Evolutionary conservation across 306 rosid species (phyloP), one percentile per base, ranked within the genome.

Genomic region (Vicia faba): DNA sequence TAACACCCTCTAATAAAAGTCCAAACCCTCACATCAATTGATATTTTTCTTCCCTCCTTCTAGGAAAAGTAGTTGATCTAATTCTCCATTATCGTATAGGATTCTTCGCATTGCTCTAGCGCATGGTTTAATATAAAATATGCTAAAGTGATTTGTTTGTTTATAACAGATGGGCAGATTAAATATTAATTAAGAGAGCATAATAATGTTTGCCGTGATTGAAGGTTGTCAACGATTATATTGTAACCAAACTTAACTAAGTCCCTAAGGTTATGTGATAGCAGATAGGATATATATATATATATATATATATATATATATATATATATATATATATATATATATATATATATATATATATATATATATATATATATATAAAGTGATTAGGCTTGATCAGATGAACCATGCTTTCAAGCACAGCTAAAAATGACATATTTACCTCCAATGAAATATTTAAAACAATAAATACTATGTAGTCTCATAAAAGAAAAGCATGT

Each of bases 1-100:
- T 44, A 66, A 69, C 28, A 14, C 50, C 63, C 16, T 40, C 35
- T 61, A 33, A 66, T 70, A 71, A 63, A 50, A 60, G 26, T 79
- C 60, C 74, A 73, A 66, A 62, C 43, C 68, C 25, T 38, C 64
- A 74, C 57, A 60, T 68, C 79, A 80, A 36, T 70, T 58, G 53
- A 70, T 23, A 45, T 64, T 28, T 46, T 65, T 46, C 7, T 46
- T 44, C 38, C 43, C 65, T 71, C 73, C 53, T 57, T 59, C 20
- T 28, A 4, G 65, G 76, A 61, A 36, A 33, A 77, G 66, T 61
- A 19, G 83, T 72, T 76, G 16, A 81, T 79, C 88, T 74, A 74
- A 82, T 71, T 74, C 70, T 51, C 5, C 5, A 75, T 60, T 61
- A 65, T 46, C 40, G 59, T 59, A 16, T 26, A 26, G 46, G 55